Conservation (phyloP, 805 yeast species). For the Nakazawaea populi region DNA sequence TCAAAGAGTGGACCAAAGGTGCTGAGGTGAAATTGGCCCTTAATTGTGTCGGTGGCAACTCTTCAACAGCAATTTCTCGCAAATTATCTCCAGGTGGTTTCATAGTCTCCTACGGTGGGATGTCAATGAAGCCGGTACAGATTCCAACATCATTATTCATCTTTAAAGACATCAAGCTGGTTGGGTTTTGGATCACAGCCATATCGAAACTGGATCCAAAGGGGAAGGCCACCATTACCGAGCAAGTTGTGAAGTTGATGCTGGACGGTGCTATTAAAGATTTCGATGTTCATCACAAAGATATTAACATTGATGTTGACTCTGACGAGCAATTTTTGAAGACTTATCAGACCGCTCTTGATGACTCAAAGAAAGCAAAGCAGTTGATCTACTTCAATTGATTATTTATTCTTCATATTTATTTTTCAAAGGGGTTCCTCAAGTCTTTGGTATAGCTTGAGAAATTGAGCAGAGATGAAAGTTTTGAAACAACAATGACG, state of each 20-base stretch:
- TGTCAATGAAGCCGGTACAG: conserved; percentile 94
- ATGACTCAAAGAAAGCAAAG: conserved; percentile 34
- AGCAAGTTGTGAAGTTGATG: conserved; percentile 51
- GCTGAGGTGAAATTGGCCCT: conserved; percentile 67
- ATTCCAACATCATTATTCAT: conserved; percentile 85
- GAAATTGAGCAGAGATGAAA: too few relatives aligned
- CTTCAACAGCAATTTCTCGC: conserved; percentile 75
- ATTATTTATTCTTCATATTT: background rate
- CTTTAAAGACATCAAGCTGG: conserved; percentile 78
- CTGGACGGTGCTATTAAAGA: conserved; percentile 47
- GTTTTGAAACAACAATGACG: too few relatives aligned
- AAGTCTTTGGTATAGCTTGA: too few relatives aligned
- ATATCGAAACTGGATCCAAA: conserved; percentile 56
- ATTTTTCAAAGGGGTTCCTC: too few relatives aligned
- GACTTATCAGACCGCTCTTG: conserved; percentile 38
- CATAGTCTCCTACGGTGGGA: conserved; percentile 92
- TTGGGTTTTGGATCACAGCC: conserved; percentile 91
- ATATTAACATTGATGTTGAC: conserved; percentile 27
- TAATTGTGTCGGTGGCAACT: conserved; percentile 92
- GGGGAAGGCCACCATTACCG: conserved; percentile 49
- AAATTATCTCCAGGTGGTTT: conserved; percentile 71
- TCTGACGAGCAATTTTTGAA: conserved; percentile 36
- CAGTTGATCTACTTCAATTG: conserved; percentile 24
- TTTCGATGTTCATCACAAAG: conserved; percentile 38
- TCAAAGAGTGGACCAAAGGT: conserved; percentile 47